These are phyloP conservation scores for Colletotrichum agaves DNA, from an alignment of 2,329 filamentous ascomycete genomes.

Conservation along the genomic window DNA sequence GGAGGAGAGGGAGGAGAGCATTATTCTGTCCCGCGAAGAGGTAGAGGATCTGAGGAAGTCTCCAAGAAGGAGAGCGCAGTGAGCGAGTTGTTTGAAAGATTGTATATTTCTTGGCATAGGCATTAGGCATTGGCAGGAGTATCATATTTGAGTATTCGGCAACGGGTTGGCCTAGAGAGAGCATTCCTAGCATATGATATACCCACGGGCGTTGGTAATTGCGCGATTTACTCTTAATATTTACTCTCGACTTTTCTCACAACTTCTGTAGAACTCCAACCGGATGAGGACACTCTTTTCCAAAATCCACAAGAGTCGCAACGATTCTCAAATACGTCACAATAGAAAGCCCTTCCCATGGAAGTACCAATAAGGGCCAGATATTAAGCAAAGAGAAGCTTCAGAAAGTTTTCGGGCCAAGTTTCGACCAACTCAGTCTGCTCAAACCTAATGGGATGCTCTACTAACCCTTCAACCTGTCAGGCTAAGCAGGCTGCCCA, in stretches of 20 bases:
- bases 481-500: too few relatives aligned
- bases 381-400: too few relatives aligned
- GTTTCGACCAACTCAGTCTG: too few relatives aligned
- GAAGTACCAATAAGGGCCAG: too few relatives aligned
- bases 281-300: too few relatives aligned
- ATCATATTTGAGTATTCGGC: constrained; percentile 1
- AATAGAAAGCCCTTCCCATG: too few relatives aligned
- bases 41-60: constrained; percentile 35
- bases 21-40: constrained; percentile 48
- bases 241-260: neutral
- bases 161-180: neutral
- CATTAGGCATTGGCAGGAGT: neutral
- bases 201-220: neutral
- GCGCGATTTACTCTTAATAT: too few relatives aligned
- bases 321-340: too few relatives aligned
- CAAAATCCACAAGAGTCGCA: too few relatives aligned
- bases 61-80: constrained; percentile 15
- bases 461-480: too few relatives aligned
- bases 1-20: constrained; percentile 53
- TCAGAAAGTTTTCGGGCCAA: too few relatives aligned
- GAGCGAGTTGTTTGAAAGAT: neutral
- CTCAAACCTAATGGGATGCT: too few relatives aligned
- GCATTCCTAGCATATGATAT: neutral
- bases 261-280: neutral
- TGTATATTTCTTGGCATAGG: neutral